Percentiles rank a stretch among this genome's conserved stretches.
Evolutionary conservation across 345 rosid genomes (phyloP).

Genomic region (Ceriops zippeliana): DNA sequence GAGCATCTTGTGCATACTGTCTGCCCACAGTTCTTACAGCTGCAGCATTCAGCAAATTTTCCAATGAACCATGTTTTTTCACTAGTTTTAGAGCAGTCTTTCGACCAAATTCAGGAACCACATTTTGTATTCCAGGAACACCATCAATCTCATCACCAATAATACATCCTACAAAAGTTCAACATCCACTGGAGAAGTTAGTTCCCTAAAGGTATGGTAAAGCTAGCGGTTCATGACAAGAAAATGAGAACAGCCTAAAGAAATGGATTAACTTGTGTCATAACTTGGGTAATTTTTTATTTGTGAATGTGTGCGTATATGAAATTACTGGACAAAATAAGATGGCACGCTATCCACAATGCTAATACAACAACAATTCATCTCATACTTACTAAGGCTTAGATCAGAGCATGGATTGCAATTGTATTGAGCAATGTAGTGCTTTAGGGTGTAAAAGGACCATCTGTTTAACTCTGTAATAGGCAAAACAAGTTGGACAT

Average conservation of each 20-base stretch:
- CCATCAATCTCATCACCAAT: constrained; percentile 93
- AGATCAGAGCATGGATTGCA: constrained; percentile 80
- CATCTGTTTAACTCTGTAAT: constrained; percentile 64
- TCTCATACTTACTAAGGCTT: constrained; percentile 66
- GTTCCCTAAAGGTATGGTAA: background rate
- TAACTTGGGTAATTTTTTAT: background rate
- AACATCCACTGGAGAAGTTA: constrained; percentile 4
- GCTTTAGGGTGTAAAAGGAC: constrained; percentile 87
- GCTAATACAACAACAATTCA: constrained; percentile 4
- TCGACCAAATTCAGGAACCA: constrained; percentile 84
- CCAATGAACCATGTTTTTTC: constrained; percentile 79
- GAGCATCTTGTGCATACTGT: constrained; percentile 81
- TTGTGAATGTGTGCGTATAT: background rate
- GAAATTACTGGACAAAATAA: background rate
- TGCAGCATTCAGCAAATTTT: constrained; percentile 74
- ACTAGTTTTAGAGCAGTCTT: constrained; percentile 81
- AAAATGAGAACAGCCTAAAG: background rate
- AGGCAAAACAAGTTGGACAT: constrained; percentile 89
- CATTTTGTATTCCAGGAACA: constrained; percentile 76
- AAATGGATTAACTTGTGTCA: background rate
- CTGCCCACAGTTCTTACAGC: constrained; percentile 83
- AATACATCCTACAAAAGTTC: constrained; percentile 56
- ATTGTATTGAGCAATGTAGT: constrained; percentile 71
- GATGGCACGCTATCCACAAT: background rate
- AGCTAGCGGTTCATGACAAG: background rate